A percentile compares a stretch with the other conserved stretches of the same genome.
Evolutionary conservation across 495 filamentous ascomycete species (phyloP).

Genomic region (Penicillium verhagenii): DNA sequence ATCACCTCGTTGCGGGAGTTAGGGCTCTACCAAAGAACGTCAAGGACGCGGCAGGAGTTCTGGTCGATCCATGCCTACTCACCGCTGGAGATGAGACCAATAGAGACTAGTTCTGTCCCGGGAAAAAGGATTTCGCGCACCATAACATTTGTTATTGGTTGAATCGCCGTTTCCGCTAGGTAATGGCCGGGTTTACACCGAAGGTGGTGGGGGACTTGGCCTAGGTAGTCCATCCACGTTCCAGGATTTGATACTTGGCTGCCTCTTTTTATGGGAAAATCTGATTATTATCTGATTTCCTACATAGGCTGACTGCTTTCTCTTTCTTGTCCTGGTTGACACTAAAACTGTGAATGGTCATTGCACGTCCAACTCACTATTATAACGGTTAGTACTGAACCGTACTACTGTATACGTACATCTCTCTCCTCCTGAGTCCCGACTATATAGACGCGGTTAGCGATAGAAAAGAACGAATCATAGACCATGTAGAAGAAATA

Average conservation of each 20-base stretch:
- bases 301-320: background rate
- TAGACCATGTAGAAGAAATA: background rate
- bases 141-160: conserved; percentile 13
- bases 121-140: conserved; percentile 8
- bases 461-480: conserved; percentile 6
- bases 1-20: conserved; percentile 24
- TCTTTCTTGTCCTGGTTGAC: background rate
- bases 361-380: background rate
- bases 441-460: conserved; percentile 6
- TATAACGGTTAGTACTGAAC: background rate
- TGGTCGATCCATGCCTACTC: conserved; percentile 23
- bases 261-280: background rate
- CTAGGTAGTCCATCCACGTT: conserved; percentile 19
- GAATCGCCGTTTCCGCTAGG: conserved; percentile 21
- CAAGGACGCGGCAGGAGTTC: background rate
- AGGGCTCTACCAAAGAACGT: conserved; percentile 2
- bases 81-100: conserved; percentile 15
- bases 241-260: conserved; percentile 15
- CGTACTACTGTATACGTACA: too few species aligned
- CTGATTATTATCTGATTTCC: background rate
- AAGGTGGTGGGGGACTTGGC: conserved; percentile 5
- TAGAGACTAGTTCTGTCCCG: conserved; percentile 3
- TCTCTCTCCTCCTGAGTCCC: background rate
- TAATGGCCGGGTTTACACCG: conserved; percentile 16
- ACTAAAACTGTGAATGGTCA: background rate